Evolutionary conservation across 1,284 basidiomycete species (phyloP).

Genomic region (Cryptococcus sp.): DNA sequence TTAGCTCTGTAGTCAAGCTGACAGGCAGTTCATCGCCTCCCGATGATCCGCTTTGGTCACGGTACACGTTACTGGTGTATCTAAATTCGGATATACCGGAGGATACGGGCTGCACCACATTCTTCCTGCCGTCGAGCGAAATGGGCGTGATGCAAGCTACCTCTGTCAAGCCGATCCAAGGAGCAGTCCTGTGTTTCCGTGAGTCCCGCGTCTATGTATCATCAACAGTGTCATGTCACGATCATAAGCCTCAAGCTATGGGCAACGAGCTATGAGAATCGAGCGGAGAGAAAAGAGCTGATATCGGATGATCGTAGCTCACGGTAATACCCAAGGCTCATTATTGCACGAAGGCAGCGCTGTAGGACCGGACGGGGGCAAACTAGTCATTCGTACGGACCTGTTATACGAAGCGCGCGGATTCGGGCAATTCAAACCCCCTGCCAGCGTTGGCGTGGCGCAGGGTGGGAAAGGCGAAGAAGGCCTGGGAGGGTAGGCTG

Average conservation of each 20-base stretch:
- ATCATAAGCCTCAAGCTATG: background rate
- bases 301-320: slow-evolving; percentile 38
- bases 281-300: background rate
- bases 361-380: slow-evolving; percentile 49
- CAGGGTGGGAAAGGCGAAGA: slow-evolving; percentile 37
- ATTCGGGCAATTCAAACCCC: slow-evolving; percentile 51
- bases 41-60: slow-evolving; percentile 54
- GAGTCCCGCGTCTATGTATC: slow-evolving; percentile 41
- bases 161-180: slow-evolving; percentile 58
- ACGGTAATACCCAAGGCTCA: slow-evolving; percentile 53
- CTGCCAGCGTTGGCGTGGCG: slow-evolving; percentile 37
- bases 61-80: slow-evolving; percentile 62
- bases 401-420: slow-evolving; percentile 54
- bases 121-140: slow-evolving; percentile 58
- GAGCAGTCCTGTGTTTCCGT: slow-evolving; percentile 61
- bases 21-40: slow-evolving; percentile 40
- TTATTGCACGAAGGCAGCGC: slow-evolving; percentile 54
- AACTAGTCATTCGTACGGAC: slow-evolving; percentile 54
- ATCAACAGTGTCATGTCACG: background rate
- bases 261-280: background rate
- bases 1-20: too few relatives aligned
- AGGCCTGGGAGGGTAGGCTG: slow-evolving; percentile 25
- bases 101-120: slow-evolving; percentile 60
- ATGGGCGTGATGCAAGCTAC: slow-evolving; percentile 58
- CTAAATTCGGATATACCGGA: slow-evolving; percentile 57